Conservation (phyloP, 2,329 filamentous ascomycete genomes). For the Colletotrichum filicis region DNA sequence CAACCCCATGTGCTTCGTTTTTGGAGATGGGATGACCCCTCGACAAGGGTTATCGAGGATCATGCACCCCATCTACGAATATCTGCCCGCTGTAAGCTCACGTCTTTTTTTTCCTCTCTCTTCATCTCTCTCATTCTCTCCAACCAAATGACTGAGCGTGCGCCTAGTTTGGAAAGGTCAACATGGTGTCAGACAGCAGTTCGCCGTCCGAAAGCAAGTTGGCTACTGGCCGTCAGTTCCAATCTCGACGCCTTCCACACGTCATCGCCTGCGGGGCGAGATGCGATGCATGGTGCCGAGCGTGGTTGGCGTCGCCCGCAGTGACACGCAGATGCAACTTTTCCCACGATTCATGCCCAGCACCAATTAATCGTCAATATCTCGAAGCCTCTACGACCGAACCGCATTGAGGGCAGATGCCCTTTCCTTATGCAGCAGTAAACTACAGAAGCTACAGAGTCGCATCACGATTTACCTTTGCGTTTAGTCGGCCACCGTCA, state of each 20-base stretch:
- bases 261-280: background rate
- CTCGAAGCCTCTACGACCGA: background rate
- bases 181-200: background rate
- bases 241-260: background rate
- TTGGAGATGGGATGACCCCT: conserved; percentile 11
- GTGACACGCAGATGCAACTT: background rate
- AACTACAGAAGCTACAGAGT: conserved; percentile 12
- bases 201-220: background rate
- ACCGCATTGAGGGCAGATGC: conserved; percentile 9
- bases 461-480: conserved; percentile 21
- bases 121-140: too few species aligned
- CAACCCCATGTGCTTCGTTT: conserved; percentile 6
- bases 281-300: conserved; percentile 9
- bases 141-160: background rate
- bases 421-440: conserved; percentile 11
- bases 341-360: background rate
- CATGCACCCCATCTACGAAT: conserved; percentile 5
- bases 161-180: background rate
- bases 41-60: conserved; percentile 18
- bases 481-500: conserved; percentile 2
- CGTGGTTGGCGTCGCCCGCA: background rate
- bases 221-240: background rate
- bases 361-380: background rate
- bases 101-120: background rate
- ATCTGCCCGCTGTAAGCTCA: background rate